phyloP scores from a whole-genome alignment of 495 filamentous ascomycete genomes.

The Filosporella fistucella region DNA sequence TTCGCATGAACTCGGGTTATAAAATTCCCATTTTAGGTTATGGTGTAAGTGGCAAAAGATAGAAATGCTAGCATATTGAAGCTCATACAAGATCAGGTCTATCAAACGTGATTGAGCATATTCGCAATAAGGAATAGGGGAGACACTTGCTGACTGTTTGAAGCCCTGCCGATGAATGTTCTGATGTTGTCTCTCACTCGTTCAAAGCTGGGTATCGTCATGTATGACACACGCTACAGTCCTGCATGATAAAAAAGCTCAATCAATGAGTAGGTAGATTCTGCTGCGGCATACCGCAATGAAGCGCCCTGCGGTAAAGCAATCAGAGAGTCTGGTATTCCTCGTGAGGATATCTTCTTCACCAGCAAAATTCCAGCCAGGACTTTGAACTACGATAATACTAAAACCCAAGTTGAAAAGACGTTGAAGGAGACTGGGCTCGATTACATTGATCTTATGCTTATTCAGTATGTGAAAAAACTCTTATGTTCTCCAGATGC shows the following conservation, averaged over 20 bases:
- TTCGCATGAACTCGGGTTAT: constrained; percentile 70
- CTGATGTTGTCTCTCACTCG: constrained; percentile 56
- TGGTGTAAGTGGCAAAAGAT: constrained; percentile 50
- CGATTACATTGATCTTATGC: constrained; percentile 60
- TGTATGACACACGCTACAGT: constrained; percentile 32
- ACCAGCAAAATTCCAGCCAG: constrained; percentile 62
- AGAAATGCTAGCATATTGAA: constrained; percentile 3
- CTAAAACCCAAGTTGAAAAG: constrained; percentile 44
- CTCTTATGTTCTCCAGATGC: too few species aligned
- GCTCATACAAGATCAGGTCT: constrained; percentile 57
- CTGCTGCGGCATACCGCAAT: constrained; percentile 65
- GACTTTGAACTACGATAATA: constrained; percentile 41
- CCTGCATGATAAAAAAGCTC: background rate
- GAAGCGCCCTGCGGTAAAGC: constrained; percentile 61
- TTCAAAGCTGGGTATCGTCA: constrained; percentile 70
- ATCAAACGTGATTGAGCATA: constrained; percentile 56
- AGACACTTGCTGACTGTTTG: constrained; percentile 5
- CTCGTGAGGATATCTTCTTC: constrained; percentile 64
- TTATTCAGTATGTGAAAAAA: too few species aligned
- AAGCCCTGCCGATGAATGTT: constrained; percentile 40
- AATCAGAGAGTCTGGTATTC: constrained; percentile 50
- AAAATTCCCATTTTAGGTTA: constrained; percentile 73
- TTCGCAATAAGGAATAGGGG: background rate
- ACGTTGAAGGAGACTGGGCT: constrained; percentile 48
- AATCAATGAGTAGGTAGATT: constrained; percentile 51